These are phyloP conservation scores for Paramecium pentaurelia DNA, from an alignment of 73 alveolate species.

Conservation along the genomic window DNA sequence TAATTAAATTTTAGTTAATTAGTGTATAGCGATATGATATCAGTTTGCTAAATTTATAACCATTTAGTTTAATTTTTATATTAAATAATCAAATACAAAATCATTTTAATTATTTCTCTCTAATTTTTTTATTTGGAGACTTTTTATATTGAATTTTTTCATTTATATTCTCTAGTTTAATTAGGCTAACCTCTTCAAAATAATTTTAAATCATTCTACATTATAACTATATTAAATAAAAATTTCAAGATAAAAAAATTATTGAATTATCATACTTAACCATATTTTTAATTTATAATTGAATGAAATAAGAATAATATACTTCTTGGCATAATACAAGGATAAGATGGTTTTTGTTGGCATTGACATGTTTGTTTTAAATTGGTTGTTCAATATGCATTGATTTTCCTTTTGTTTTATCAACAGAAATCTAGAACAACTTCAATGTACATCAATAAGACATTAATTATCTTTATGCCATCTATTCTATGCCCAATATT, in stretches of 20 bases:
- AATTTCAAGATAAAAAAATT: no score
- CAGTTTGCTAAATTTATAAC: no score
- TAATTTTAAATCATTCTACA: no score
- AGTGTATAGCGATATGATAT: no score
- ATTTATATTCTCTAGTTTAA: no score
- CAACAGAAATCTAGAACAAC: neutral
- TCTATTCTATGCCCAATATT: slow-evolving; percentile 55
- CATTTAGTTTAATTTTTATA: no score
- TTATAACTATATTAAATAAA: no score
- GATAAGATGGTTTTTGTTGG: neutral
- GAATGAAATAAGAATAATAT: neutral
- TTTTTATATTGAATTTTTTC: no score
- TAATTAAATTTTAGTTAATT: no score
- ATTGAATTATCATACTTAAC: no score
- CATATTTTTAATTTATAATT: neutral
- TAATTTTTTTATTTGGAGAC: neutral
- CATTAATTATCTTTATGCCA: slow-evolving; percentile 51
- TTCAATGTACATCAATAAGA: neutral
- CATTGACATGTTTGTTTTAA: neutral
- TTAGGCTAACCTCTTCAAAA: neutral
- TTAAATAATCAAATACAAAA: no score
- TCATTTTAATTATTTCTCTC: no score
- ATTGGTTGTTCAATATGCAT: neutral
- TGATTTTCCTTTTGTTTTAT: neutral
- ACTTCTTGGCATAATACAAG: neutral